Percentiles rank a stretch among this genome's conserved stretches.
These are phyloP conservation scores for Aureobasidium sp. DNA, from an alignment of 2,329 filamentous ascomycete species.

Conservation along the genomic window DNA sequence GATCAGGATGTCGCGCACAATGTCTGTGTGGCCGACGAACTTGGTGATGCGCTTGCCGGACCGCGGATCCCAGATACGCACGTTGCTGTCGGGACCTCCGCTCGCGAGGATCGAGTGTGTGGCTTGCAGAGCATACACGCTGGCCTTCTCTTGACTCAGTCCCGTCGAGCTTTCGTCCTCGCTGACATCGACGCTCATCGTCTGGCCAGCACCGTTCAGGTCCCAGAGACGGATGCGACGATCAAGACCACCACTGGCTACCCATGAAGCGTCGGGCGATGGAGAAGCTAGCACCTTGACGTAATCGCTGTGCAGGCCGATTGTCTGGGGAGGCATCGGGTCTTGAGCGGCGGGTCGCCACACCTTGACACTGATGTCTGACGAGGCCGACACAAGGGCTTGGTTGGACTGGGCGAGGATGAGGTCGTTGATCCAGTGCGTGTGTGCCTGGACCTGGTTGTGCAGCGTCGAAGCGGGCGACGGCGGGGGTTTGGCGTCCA, in stretches of 20 bases:
- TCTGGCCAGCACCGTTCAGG: constrained; percentile 77
- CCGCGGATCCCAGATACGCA: constrained; percentile 84
- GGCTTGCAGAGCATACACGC: constrained; percentile 82
- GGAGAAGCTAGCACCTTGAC: constrained; percentile 89
- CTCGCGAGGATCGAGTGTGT: constrained; percentile 78
- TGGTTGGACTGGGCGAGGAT: constrained; percentile 69
- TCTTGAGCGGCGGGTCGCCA: constrained; percentile 71
- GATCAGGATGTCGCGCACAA: constrained; percentile 82
- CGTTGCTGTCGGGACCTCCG: constrained; percentile 87
- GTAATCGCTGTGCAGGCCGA: constrained; percentile 92
- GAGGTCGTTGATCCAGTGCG: constrained; percentile 95
- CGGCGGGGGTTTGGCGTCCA: constrained; percentile 27
- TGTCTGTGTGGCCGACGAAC: constrained; percentile 94
- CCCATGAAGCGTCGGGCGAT: constrained; percentile 65
- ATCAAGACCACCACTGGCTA: constrained; percentile 89
- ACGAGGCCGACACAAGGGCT: constrained; percentile 80
- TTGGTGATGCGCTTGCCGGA: constrained; percentile 89
- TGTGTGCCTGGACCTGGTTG: constrained; percentile 71
- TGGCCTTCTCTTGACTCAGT: constrained; percentile 73
- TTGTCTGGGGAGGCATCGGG: constrained; percentile 62
- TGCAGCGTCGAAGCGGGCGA: constrained; percentile 47
- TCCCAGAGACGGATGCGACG: constrained; percentile 93
- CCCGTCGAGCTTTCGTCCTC: constrained; percentile 71
- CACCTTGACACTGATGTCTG: constrained; percentile 87
- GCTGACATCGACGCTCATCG: constrained; percentile 74